Evolutionary conservation across 2,329 filamentous ascomycete genomes (phyloP), one percentile per base, ranked within the genome.

Genomic region (Fusarium sp.): DNA sequence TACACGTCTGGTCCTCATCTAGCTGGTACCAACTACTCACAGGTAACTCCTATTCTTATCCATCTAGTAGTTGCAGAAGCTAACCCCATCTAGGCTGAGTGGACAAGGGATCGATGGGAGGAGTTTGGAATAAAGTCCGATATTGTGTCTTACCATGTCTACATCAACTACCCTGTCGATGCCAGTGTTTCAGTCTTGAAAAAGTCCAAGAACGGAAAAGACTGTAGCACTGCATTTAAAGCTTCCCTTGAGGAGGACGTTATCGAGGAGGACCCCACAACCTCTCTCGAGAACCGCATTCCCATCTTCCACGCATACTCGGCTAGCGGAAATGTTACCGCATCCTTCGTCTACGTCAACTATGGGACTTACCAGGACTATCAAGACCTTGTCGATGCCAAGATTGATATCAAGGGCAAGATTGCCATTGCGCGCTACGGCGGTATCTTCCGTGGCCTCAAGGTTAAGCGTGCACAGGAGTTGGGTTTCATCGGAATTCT

Each of bases 291-390:
- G 9, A 84, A 93, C 69, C 82, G 92, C 27, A 84, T 98, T 21
- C 93, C 94, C 1, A 94, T 90, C 0, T 98, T 98, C 79, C 94
- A 98, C 72, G 95, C 94, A 49, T 98, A 97, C 75, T 96, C 92
- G 4, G 93, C 93, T 5, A 93, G 83, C 57, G 94, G 94, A 25
- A 96, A 98, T 73, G 94, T 96, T 43, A 97, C 94, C 0, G 92
- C 87, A 3, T 85, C 87, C 13, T 95, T 91, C 65, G 91, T 97
- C 29, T 98, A 89, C 71, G 92, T 91, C 73, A 97, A 97, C 76
- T 96, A 95, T 70, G 94, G 93, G 48, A 95, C 91, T 1, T 96
- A 88, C 71, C 78, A 84, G 63, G 94, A 98, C 72, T 98, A 88
- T 65, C 89, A 95, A 67, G 92, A 96, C 63, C 82, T 98, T 13